These are phyloP conservation scores for Purshia tridentata DNA, from an alignment of 306 rosid genomes.

Conservation along the genomic window DNA sequence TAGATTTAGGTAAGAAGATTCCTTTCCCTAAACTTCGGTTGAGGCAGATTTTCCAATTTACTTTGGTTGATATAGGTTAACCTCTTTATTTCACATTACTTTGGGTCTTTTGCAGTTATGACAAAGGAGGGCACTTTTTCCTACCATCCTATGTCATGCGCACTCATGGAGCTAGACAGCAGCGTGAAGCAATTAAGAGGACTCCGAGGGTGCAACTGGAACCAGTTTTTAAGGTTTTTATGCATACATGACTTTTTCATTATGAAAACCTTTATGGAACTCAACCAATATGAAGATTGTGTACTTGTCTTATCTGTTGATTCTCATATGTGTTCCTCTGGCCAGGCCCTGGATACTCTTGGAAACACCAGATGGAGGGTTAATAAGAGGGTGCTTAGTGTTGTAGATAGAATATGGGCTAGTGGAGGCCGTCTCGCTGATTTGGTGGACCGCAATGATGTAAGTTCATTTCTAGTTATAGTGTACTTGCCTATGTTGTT, in stretches of 20 bases:
- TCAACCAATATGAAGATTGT: neutral
- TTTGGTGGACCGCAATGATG: conserved; percentile 86
- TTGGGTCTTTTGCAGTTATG: conserved; percentile 57
- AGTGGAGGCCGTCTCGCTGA: conserved; percentile 80
- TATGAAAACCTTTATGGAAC: neutral
- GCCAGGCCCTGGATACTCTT: conserved; percentile 86
- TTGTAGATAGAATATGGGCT: conserved; percentile 89
- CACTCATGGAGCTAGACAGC: conserved; percentile 85
- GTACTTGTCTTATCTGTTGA: neutral
- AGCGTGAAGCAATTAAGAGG: conserved; percentile 84
- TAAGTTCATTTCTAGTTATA: conserved; percentile 44
- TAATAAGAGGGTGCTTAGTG: conserved; percentile 66
- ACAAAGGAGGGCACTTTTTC: conserved; percentile 86
- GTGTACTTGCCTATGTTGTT: neutral
- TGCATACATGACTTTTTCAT: conserved; percentile 7
- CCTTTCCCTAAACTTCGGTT: too few species aligned
- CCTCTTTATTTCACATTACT: neutral
- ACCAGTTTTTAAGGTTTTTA: conserved; percentile 69
- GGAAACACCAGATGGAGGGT: conserved; percentile 87
- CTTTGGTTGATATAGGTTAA: neutral
- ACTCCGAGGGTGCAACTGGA: conserved; percentile 64
- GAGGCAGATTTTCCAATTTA: conserved; percentile 10
- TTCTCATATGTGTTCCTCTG: conserved; percentile 8
- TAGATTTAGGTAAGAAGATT: too few species aligned
- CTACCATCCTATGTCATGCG: conserved; percentile 93